Evolutionary conservation across 352 stramenopile species (phyloP), one percentile per base, ranked within the genome.

Genomic region (Globisporangium cystogenes): DNA sequence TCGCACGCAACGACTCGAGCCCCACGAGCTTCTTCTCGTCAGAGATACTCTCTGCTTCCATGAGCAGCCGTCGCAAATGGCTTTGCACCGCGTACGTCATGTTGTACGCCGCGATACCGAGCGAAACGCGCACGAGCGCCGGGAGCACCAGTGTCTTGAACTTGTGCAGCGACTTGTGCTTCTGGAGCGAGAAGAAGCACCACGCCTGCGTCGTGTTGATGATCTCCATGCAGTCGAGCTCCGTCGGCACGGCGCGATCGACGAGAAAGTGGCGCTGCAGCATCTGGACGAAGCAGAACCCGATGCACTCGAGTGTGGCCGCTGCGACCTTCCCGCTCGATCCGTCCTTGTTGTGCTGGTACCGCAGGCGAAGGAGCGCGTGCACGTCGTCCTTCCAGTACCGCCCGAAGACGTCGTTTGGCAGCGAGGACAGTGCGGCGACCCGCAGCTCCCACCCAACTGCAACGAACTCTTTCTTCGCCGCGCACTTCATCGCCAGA

Each of bases 121-220:
- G 29, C 8, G 79, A 80, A 12, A 93, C 63, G 23, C 72, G 51
- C 4, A 87, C 60, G 7, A 90, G 55, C 21, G 67, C 55, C 6
- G 74, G 70, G 0, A 90, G n/a, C 0, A 81, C 63, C 0, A 59
- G 67, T 8, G 51, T 55, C 24, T 58, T 53, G 20, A 87, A 67
- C 40, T 55, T 62, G 46, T 59, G 46, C 33, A 64, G 67, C 55
- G 64, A 74, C 49, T 68, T 65, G 24, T 72, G 56, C 64, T 76
- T 67, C 29, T 67, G 40, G 7, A 76, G 65, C 3, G 78, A 78
- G 50, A 90, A 90, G 55, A 88, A 93, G 10, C 58, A 84, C 82
- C 76, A 93, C 26, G 80, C 78, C 42, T 93, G 82, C 3, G 70
- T 82, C 4, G 74, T 85, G 64, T 93, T 93, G 66, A 93, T 81